Evolutionary conservation across 345 rosid genomes (phyloP), one percentile per base, ranked within the genome.

Genomic region (Camelina sativa): DNA sequence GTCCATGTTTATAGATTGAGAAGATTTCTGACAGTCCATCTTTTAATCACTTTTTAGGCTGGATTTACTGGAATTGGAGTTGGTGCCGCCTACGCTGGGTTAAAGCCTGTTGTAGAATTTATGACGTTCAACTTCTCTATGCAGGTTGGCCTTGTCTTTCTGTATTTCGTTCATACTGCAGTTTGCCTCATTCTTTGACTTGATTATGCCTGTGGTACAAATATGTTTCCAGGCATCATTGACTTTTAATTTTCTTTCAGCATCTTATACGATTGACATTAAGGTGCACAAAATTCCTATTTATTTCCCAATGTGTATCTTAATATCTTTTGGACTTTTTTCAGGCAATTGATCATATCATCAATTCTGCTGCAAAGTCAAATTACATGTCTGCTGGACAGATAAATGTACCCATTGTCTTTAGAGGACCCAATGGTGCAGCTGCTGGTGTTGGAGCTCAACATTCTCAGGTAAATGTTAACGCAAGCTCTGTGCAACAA

Each of bases 401-500:
- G 68, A 78, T 94, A 7, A 65, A 82, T 11, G 97, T 86, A 55
- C 90, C 98, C 57, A 90, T 91, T 55, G 98, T 94, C 66, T 91
- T 91, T 74, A 87, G 97, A 79, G 97, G 97, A 72, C 96, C 98
- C 56, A 94, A 94, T 84, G 98, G 98, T 76, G 95, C 95, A 41
- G 97, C 99, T 71, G 97, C 98, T 63, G 99, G 98, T 83, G 98
- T 95, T 55, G 99, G 90, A 67, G 99, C 97, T 63, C 98, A 94
- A 71, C 98, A 94, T 80, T 94, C 98, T 73, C 98, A 94, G 10
- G 97, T 86, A 84, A 73, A 63, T 17, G 40, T 65, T 20, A 3
- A 65, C 17, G 4, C 30, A 56, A 54, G 41, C 41, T 65, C 2
- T 47, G 47, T 48, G 15, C 52, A 51, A 34, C 50, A 63, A 7